Evolutionary conservation across 192 early-diverging fungal species (phyloP), one percentile per base, ranked within the genome.

Genomic region (Funneliformis geosporum): DNA sequence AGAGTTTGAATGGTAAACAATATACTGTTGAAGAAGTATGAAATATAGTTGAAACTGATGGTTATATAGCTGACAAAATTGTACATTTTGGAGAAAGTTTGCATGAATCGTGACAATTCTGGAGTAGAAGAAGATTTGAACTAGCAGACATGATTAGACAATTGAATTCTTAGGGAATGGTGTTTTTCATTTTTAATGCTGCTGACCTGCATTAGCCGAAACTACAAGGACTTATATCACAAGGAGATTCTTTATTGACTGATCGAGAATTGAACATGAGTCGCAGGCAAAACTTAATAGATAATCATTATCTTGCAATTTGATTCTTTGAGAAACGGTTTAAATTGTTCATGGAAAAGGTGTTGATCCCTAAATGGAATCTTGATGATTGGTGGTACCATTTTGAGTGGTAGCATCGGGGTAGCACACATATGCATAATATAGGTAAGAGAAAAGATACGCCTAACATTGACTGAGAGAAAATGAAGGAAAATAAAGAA

Each of bases 291-390:
- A 39, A 72, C 18, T 28, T 72, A 27, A 50, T 72, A 25, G 42
- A 72, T 72, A 72, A 47, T 47, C 42, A 21, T 6, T 12, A 72
- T 46, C 28, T 72, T 47, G 42, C 1, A 2, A 21, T 21, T 1
- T 72, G 42, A 43, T 72, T 72, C 25, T 72, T 72, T 44, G 46
- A 72, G 9, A 50, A 72, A 10, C 2, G 21, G 8, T 72, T 72
- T n/a, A 50, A 72, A 47, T 4, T 4, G 0, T 72, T 72, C 4
- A 1, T 72, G 23, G 23, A 72, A 47, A n/a, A 40, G 2, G 70
- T 46, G 5, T 50, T 72, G 16, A 47, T 47, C 23, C 8, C 40
- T 1, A 43, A 72, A 27, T 72, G 42, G 21, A 71, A 71, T 1
- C 25, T 71, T 8, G 14, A 71, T 9, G 43, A 72, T 72, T 72